phyloP scores from a whole-genome alignment of 352 stramenopile species.

The Phytophthora litchii region DNA sequence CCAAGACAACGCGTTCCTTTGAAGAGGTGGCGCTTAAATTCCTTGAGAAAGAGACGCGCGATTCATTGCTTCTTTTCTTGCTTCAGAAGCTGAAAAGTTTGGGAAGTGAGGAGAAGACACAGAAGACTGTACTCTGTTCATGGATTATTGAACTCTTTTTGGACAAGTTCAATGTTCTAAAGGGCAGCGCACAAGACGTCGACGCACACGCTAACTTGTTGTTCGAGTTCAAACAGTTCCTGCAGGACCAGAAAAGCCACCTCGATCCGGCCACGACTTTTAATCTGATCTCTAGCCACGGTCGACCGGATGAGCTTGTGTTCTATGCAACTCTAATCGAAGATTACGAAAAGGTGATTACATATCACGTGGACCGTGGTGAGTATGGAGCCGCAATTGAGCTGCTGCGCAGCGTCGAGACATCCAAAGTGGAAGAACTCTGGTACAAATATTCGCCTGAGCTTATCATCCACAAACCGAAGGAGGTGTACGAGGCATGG shows the following conservation, averaged over 20 bases:
- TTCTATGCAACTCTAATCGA: constrained; percentile 94
- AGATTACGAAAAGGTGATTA: constrained; percentile 94
- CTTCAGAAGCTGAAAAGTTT: constrained; percentile 89
- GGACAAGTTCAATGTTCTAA: constrained; percentile 90
- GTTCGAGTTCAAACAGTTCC: constrained; percentile 93
- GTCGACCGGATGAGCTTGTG: constrained; percentile 91
- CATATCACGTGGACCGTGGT: constrained; percentile 90
- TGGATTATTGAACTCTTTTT: constrained; percentile 95
- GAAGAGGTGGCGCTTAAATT: constrained; percentile 93
- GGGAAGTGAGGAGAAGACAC: constrained; percentile 85
- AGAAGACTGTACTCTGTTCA: constrained; percentile 92
- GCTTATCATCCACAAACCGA: constrained; percentile 91
- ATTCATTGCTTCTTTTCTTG: constrained; percentile 89
- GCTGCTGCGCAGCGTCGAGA: constrained; percentile 86
- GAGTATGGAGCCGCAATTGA: constrained; percentile 91
- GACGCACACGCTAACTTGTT: constrained; percentile 86
- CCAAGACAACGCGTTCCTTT: constrained; percentile 89
- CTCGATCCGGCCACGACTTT: constrained; percentile 92
- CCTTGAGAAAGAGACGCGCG: constrained; percentile 82
- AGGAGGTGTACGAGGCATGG: constrained; percentile 92
- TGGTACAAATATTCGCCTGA: constrained; percentile 96
- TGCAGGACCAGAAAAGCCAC: constrained; percentile 89
- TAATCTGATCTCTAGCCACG: constrained; percentile 91
- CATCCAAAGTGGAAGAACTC: constrained; percentile 91
- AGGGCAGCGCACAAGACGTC: constrained; percentile 83